A percentile compares a stretch with the other conserved stretches of the same genome.
Conservation (phyloP, 163 green algal species). For the Coccomyxa subellipsoidea region DNA sequence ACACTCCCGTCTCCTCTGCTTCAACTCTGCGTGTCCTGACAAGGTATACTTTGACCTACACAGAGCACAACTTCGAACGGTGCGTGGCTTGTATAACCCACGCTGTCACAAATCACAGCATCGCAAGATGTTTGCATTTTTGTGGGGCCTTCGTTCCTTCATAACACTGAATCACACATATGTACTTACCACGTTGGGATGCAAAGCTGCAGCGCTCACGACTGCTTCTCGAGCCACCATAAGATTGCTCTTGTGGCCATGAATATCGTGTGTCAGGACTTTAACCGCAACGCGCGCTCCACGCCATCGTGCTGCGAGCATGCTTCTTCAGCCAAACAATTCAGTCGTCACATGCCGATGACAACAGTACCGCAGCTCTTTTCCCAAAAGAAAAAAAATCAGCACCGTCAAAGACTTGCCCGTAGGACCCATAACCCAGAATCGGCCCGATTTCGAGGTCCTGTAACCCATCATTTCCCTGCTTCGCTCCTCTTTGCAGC, state of each 20-base stretch:
- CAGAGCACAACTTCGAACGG: not conserved
- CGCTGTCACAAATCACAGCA: not conserved
- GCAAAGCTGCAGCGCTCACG: slow-evolving; percentile 5
- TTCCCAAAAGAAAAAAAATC: slow-evolving; percentile 7
- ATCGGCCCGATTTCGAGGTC: slow-evolving; percentile 9
- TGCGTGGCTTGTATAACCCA: slow-evolving; percentile 7
- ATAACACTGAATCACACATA: not conserved
- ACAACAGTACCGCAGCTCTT: slow-evolving; percentile 1
- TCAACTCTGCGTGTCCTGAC: slow-evolving; percentile 6
- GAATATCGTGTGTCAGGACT: slow-evolving; percentile 10
- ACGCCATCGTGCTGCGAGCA: slow-evolving; percentile 7
- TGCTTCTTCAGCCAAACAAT: slow-evolving; percentile 5
- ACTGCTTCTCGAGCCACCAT: slow-evolving; percentile 6
- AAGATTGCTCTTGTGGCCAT: slow-evolving; percentile 10
- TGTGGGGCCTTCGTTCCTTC: not conserved
- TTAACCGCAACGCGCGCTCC: slow-evolving; percentile 8
- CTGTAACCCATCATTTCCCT: slow-evolving; percentile 6
- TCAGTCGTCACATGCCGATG: not conserved
- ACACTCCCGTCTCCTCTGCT: slow-evolving; percentile 6
- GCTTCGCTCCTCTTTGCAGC: not conserved
- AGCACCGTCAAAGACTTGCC: slow-evolving; percentile 7
- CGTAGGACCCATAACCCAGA: slow-evolving; percentile 6
- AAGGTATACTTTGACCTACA: slow-evolving; percentile 6
- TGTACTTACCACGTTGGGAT: slow-evolving; percentile 6
- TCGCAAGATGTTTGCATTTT: not conserved